Evolutionary conservation across 805 yeast species (phyloP), one percentile per base, ranked within the genome.

Genomic region (Ogataea nitratoaversa): DNA sequence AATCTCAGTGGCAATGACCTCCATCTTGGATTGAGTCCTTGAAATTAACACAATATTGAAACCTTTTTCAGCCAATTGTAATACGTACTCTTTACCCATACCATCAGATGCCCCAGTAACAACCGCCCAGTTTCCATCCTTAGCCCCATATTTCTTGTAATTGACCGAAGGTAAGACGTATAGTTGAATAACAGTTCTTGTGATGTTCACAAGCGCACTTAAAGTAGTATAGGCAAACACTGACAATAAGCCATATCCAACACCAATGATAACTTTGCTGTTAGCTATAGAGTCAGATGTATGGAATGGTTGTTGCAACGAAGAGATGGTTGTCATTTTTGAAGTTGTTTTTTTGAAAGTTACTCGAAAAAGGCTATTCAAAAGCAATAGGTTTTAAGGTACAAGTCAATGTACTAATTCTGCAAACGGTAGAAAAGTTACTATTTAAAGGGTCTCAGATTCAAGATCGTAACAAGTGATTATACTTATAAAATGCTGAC

Each of bases 41-140:
- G 96, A 85, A 14, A 91, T 80, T 50, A 93, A 72, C 11, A 87
- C 79, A 35, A 93, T 62, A 52, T 89, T 90, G 62, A 90, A 83
- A 2, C 96, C 96, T 49, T 75, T 79, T 39, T 72, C 63, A 11
- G 98, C 99, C 64, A 93, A 72, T 66, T 91, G 98, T 19, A 66
- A 57, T 2, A 96, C 82, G 57, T 77, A 93, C 61, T 93, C 96
- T 60, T 90, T 88, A 43, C 99, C 99, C 56, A 93, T 84, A 28
- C 99, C 99, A 60, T 93, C 98, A 35, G 97, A 87, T 3, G 97
- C 95, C 42, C 99, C 99, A 7, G 99, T 93, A 14, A 93, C 76
- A 27, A 93, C 84, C n/a, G 97, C 96, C 91, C 96, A 93, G 32
- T 76, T 70, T 19, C 83, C 84, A 37, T 66, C 63, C 43, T 70